Evolutionary conservation across 1,139 yeast species (phyloP), one percentile per base, ranked within the genome.

Genomic region (Wickerhamiella pararugosa): DNA sequence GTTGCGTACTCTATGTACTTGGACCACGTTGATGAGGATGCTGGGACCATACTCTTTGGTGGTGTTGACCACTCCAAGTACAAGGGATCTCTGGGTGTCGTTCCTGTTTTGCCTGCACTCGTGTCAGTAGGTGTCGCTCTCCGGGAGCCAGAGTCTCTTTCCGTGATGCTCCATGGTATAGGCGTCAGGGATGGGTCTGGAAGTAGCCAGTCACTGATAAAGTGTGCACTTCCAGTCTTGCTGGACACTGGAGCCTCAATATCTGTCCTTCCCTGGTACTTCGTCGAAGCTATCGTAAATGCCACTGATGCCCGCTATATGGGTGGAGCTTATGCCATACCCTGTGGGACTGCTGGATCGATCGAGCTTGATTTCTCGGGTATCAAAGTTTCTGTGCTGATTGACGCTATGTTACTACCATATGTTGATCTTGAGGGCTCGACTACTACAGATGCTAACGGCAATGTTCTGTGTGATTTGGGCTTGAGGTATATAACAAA

Each of bases 61-160:
- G 81, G 75, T 3, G 63, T 75, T 8, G 81, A 76, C 54, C 63
- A 64, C 40, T 62, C 68, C 27, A 73, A 73, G 54, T 73, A 66
- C 53, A 34, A 56, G 0, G 80, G 79, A 7, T 51, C 61, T 3
- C 63, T 74, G n/a, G 48, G 47, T 35, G 52, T 51, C 4, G 51
- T 59, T 10, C 62, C 63, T 15, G 37, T 51, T 31, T 47, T 50
- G n/a, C 53, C 21, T 15, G 21, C 21, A 15, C 21, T 47, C 25
- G 28, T 6, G 7, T 11, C 15, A 7, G 15, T 7, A 4, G 30
- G 25, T 6, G 11, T 11, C 7, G 39, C 30, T 5, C 5, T 43
- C 3, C 25, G 7, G 6, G 15, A 11, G 6, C 50, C 53, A 1
- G 34, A 39, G n/a, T 45, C 41, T 32, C 44, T 48, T 30, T 43